phyloP scores from a whole-genome alignment of 129 eudicot genomes.

The Saposhnikovia divaricata region DNA sequence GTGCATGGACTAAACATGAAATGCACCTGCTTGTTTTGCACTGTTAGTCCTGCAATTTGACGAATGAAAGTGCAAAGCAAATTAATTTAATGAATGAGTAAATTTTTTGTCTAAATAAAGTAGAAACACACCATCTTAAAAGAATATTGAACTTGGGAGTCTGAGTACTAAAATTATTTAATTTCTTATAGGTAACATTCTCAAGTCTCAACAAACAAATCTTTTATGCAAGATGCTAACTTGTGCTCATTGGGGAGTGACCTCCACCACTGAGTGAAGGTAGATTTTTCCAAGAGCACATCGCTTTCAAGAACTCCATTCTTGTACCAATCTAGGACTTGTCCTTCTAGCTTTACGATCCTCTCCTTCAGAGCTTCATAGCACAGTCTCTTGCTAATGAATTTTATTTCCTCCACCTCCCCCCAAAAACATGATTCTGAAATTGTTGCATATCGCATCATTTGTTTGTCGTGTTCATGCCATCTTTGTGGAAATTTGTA shows the following conservation, averaged over 20 bases:
- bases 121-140: no score
- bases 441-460: constrained; percentile 5
- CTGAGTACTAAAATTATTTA: no score
- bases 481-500: constrained; percentile 43
- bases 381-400: background rate
- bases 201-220: background rate
- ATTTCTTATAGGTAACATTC: background rate
- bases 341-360: constrained; percentile 26
- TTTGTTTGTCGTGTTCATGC: constrained; percentile 35
- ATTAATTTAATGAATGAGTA: no score
- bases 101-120: no score
- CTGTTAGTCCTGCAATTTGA: no score
- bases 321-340: constrained; percentile 18
- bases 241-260: constrained; percentile 34
- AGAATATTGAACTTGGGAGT: no score
- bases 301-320: constrained; percentile 22
- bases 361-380: constrained; percentile 23
- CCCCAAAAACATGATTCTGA: constrained; percentile 55
- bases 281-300: constrained; percentile 39
- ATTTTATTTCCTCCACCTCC: constrained; percentile 41
- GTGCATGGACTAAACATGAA: no score
- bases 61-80: no score
- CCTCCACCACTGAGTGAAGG: constrained; percentile 50
- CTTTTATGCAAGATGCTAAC: constrained; percentile 24
- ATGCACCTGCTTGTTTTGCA: no score